phyloP scores from a whole-genome alignment of 2,329 filamentous ascomycete genomes.

The Xylaria multiplex region DNA sequence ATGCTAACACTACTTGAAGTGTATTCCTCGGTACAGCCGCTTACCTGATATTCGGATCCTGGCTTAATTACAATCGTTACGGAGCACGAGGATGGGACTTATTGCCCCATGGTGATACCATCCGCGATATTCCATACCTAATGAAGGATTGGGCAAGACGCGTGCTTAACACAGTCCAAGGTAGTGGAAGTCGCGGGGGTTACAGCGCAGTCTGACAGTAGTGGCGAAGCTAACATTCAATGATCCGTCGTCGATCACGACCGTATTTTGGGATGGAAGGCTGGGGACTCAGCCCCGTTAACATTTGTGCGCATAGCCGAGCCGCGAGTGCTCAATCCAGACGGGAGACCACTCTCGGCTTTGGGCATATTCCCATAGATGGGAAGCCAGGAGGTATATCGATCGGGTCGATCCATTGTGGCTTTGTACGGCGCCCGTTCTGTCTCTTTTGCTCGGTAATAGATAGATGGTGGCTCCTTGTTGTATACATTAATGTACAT shows the following conservation, averaged over 20 bases:
- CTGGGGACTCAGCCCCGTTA: not conserved
- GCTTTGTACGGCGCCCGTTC: conserved; percentile 16
- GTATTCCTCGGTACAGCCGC: conserved; percentile 84
- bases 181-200: conserved; percentile 83
- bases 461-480: conserved; percentile 23
- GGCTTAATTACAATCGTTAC: conserved; percentile 98
- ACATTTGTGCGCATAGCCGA: conserved; percentile 7
- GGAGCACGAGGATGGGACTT: conserved; percentile 95
- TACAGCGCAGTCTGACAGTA: conserved; percentile 83
- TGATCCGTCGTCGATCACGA: not conserved
- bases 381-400: conserved; percentile 13
- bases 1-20: conserved; percentile 58
- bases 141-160: conserved; percentile 86
- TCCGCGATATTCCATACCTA: conserved; percentile 91
- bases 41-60: conserved; percentile 97
- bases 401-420: conserved; percentile 9
- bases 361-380: conserved; percentile 15
- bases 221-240: not conserved
- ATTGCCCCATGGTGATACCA: conserved; percentile 89
- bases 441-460: not conserved
- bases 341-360: not conserved
- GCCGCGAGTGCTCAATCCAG: not conserved
- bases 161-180: conserved; percentile 85
- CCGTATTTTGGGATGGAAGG: not conserved
- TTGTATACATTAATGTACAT: conserved; percentile 32